Evolutionary conservation across 352 stramenopile genomes (phyloP), one percentile per base, ranked within the genome.

Genomic region (Blastocystis sp.): DNA sequence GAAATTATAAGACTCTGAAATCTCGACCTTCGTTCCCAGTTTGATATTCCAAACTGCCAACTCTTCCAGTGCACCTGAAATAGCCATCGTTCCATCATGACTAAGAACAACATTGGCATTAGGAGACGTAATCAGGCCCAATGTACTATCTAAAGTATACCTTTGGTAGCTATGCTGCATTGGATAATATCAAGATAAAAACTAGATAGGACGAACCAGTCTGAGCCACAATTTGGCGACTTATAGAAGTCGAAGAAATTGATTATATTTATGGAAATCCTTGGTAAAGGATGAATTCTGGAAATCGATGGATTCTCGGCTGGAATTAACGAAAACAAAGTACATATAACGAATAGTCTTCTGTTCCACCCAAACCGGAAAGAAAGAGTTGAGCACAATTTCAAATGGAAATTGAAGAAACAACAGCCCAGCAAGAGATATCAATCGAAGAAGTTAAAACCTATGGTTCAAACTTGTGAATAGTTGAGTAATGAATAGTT

Each of bases 21-120:
- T 16, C 9, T 29, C 16, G 24, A 87, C 77, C 32, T 87, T 87
- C 7, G 88, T 89, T 16, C 88, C 88, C 14, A 52, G 81, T 42
- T 93, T 93, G 35, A 97, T 89, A 88, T 96, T 97, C 93, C 93
- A 97, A 39, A 97, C 92, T 0, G 91, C 90, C 46, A 97, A 91
- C 77, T 96, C 92, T 89, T 96, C 92, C 61, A 97, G 90, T 77
- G 92, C 93, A 35, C 93, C 92, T 49, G 92, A 90, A 54, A 97
- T 91, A n/a, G 92, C 93, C 49, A 96, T 91, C 75, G 92, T 90
- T 19, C 93, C 93, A n/a, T 91, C 92, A 21, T 90, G 81, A 89
- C 96, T 93, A 89, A 93, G 95, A 35, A 95, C 89, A 24, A 94
- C 91, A 85, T 96, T 96, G 66, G 93, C 92, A 65, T 94, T 91